Percentiles rank a stretch among this genome's conserved stretches.
These are phyloP conservation scores for Nemania diffusa DNA, from an alignment of 2,329 filamentous ascomycete species.

Conservation along the genomic window DNA sequence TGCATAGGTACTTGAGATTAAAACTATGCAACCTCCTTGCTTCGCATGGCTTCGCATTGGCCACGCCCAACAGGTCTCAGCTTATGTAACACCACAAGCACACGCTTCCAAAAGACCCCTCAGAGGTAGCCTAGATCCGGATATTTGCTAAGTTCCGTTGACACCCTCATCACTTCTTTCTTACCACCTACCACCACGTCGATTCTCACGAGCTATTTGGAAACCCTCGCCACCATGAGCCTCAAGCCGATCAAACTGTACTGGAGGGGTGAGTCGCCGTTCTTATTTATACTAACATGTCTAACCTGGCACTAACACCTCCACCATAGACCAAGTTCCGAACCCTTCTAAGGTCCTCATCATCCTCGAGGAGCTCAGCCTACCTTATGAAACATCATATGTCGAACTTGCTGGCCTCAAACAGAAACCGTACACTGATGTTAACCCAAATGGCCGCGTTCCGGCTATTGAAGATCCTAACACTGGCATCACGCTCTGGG, in stretches of 20 bases:
- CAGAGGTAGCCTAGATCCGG: no score
- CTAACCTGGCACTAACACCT: background rate
- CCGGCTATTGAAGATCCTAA: constrained; percentile 18
- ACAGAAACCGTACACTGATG: constrained; percentile 12
- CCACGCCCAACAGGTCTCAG: no score
- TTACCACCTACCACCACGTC: background rate
- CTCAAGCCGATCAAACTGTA: constrained; percentile 20
- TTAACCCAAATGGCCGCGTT: constrained; percentile 20
- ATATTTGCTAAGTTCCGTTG: background rate
- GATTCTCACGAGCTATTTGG: background rate
- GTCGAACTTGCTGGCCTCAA: constrained; percentile 12
- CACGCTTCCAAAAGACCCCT: no score
- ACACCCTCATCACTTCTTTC: background rate
- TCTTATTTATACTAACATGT: no score
- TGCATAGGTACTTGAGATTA: no score
- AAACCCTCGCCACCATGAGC: background rate
- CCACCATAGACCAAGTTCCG: background rate
- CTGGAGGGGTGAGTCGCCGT: constrained; percentile 14
- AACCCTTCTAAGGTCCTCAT: constrained; percentile 14
- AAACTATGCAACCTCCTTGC: no score
- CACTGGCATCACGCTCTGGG: constrained; percentile 10
- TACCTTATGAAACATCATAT: constrained; percentile 16
- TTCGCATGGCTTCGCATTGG: no score
- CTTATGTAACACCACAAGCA: no score
- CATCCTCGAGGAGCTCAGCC: constrained; percentile 16